Evolutionary conservation across 1,284 basidiomycete species (phyloP).

Genomic region (Melanopsichium pennsylvanicum): DNA sequence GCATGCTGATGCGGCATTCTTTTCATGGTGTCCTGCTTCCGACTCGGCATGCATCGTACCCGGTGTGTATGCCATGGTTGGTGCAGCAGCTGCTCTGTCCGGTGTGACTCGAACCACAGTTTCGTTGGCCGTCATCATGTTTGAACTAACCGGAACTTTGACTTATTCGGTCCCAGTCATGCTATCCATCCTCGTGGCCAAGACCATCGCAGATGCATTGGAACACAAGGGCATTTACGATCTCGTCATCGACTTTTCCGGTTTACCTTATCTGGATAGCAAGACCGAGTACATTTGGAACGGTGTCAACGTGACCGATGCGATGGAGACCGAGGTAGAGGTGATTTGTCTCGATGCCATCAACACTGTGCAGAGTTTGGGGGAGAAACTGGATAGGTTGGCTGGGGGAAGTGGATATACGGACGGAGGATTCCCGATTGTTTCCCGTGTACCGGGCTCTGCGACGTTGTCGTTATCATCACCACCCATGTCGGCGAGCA

Average conservation of each 20-base stretch:
- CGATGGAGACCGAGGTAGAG: slow-evolving; percentile 55
- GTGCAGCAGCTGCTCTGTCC: slow-evolving; percentile 79
- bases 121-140: slow-evolving; percentile 94
- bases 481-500: slow-evolving; percentile 15
- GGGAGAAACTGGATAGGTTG: slow-evolving; percentile 70
- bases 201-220: slow-evolving; percentile 82
- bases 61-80: slow-evolving; percentile 82
- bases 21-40: slow-evolving; percentile 67
- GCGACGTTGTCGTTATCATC: slow-evolving; percentile 5
- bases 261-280: slow-evolving; percentile 81
- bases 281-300: slow-evolving; percentile 87
- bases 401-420: slow-evolving; percentile 65
- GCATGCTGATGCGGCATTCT: slow-evolving; percentile 74
- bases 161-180: slow-evolving; percentile 96
- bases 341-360: slow-evolving; percentile 69
- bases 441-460: slow-evolving; percentile 63
- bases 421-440: slow-evolving; percentile 89
- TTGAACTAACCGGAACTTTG: slow-evolving; percentile 91
- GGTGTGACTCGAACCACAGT: slow-evolving; percentile 82
- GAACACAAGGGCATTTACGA: slow-evolving; percentile 96
- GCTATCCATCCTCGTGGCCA: slow-evolving; percentile 84
- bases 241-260: slow-evolving; percentile 80
- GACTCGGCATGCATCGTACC: slow-evolving; percentile 71
- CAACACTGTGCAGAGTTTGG: slow-evolving; percentile 73
- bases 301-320: slow-evolving; percentile 51